Conservation (phyloP, 2,329 filamentous ascomycete genomes). For the Aspergillus piperis region DNA sequence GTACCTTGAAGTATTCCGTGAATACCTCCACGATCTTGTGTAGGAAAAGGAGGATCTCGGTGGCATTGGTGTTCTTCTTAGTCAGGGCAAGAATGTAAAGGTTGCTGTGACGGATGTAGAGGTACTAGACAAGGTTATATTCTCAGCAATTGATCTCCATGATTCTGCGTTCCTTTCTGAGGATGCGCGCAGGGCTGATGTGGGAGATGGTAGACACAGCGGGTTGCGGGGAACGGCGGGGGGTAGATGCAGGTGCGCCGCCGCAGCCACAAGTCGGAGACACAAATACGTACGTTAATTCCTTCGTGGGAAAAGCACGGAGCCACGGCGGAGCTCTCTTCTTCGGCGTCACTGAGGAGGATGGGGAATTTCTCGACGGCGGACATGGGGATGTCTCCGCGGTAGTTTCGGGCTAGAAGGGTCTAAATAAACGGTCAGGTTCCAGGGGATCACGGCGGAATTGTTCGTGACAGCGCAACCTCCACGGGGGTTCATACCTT, state of each 20-base stretch:
- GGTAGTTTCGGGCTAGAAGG: constrained; percentile 96
- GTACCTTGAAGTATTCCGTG: constrained; percentile 98
- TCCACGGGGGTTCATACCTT: constrained; percentile 66
- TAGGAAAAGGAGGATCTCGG: constrained; percentile 96
- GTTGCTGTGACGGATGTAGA: constrained; percentile 99
- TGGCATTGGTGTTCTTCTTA: constrained; percentile 98
- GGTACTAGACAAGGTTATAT: constrained; percentile 64
- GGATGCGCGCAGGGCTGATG: not conserved
- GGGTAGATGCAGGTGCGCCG: constrained; percentile 12
- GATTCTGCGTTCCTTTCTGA: not conserved
- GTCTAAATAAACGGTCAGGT: constrained; percentile 61
- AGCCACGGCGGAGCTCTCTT: constrained; percentile 95
- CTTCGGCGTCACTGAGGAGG: constrained; percentile 95
- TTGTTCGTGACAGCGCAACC: not conserved
- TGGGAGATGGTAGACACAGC: not conserved
- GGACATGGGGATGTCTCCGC: constrained; percentile 98
- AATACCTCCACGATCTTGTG: constrained; percentile 99
- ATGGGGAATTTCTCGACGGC: constrained; percentile 97
- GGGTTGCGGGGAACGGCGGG: constrained; percentile 22
- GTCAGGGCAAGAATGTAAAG: constrained; percentile 96
- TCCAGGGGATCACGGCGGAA: constrained; percentile 7
- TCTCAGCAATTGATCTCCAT: constrained; percentile 7
- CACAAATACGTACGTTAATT: constrained; percentile 74
- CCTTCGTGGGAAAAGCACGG: constrained; percentile 98
- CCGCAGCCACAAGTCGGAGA: constrained; percentile 3